These are phyloP conservation scores for Puccinellia tenuiflora DNA, from an alignment of 176 grass and related monocot species.

Conservation along the genomic window DNA sequence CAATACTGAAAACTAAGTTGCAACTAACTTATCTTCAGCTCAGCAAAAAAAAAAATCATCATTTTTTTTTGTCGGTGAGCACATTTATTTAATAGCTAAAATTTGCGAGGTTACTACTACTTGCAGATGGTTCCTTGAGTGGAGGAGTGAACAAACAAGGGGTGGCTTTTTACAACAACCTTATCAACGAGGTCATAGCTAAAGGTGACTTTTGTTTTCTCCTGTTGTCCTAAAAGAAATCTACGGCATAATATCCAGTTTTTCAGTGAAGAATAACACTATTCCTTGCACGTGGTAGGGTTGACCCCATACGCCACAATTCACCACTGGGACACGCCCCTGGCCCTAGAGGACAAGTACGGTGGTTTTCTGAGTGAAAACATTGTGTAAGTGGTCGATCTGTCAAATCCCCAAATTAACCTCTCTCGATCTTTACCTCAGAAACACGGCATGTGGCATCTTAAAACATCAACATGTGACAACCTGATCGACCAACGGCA, in stretches of 20 bases:
- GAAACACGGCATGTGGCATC: neutral
- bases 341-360: slow-evolving; percentile 61
- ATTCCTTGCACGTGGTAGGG: slow-evolving; percentile 24
- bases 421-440: neutral
- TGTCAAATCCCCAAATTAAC: neutral
- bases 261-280: neutral
- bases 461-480: neutral
- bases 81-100: neutral
- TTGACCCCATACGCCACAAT: slow-evolving; percentile 58
- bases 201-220: slow-evolving; percentile 22
- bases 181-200: slow-evolving; percentile 53
- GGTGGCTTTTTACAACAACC: slow-evolving; percentile 65
- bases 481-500: neutral
- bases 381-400: slow-evolving; percentile 36
- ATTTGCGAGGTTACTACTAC: neutral
- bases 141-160: slow-evolving; percentile 66
- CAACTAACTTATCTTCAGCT: neutral
- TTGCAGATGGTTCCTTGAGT: slow-evolving; percentile 46
- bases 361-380: slow-evolving; percentile 59
- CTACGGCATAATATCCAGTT: neutral
- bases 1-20: neutral
- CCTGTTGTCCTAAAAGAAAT: no score
- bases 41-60: neutral
- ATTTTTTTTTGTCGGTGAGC: neutral
- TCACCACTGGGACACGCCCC: slow-evolving; percentile 76